A percentile compares a stretch with the other conserved stretches of the same genome.
Conservation (phyloP, 306 rosid species). For the Quillaja saponaria region DNA sequence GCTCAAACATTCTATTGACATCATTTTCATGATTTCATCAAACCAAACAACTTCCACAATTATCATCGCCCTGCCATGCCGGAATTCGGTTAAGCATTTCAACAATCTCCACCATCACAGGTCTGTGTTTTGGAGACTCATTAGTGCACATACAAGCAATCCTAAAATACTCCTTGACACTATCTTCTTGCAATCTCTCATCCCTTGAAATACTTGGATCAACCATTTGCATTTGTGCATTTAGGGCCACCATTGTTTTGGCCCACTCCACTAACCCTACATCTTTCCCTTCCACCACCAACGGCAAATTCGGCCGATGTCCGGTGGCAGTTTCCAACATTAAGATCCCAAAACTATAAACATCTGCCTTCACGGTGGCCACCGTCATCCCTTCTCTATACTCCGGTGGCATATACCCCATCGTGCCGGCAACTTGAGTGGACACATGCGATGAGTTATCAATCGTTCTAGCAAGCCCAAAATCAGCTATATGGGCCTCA, state of each 20-base stretch:
- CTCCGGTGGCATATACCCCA: slow-evolving; percentile 98
- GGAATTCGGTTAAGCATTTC: slow-evolving; percentile 36
- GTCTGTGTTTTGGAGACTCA: slow-evolving; percentile 56
- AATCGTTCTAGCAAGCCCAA: slow-evolving; percentile 78
- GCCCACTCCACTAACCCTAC: slow-evolving; percentile 76
- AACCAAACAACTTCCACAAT: background rate
- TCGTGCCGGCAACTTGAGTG: slow-evolving; percentile 81
- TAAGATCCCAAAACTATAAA: slow-evolving; percentile 42
- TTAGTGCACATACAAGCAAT: slow-evolving; percentile 61
- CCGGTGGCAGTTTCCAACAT: slow-evolving; percentile 58
- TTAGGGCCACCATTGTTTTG: slow-evolving; percentile 46
- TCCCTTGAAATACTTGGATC: slow-evolving; percentile 54
- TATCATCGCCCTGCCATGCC: too few species aligned
- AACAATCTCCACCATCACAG: slow-evolving; percentile 50
- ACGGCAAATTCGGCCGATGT: slow-evolving; percentile 60
- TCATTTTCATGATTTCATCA: too few species aligned
- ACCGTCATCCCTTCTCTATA: slow-evolving; percentile 57
- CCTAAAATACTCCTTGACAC: slow-evolving; percentile 59
- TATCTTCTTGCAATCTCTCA: slow-evolving; percentile 39
- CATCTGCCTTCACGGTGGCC: slow-evolving; percentile 68
- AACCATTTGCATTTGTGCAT: slow-evolving; percentile 54
- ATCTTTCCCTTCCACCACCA: slow-evolving; percentile 25
- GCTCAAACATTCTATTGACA: too few species aligned
- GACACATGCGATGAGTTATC: slow-evolving; percentile 69
- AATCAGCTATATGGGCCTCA: slow-evolving; percentile 85